Conservation (phyloP, 805 yeast species). For the Kuraishia floccosa region DNA sequence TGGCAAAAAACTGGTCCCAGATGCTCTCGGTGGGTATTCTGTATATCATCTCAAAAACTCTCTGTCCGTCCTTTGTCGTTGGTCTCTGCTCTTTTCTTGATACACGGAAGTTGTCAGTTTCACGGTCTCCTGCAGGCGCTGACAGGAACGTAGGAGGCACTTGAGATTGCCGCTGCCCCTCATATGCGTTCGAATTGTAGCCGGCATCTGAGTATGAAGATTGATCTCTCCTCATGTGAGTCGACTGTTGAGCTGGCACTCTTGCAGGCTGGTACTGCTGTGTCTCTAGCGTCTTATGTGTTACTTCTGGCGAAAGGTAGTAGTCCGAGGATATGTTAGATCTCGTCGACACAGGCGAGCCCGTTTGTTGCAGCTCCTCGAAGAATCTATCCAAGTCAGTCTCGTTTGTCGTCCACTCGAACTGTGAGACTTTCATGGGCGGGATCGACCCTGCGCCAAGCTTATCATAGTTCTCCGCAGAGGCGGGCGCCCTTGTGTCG, state of each 20-base stretch:
- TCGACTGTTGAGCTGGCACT: not conserved
- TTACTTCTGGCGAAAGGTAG: not conserved
- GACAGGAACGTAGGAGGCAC: not conserved
- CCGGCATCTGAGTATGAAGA: not conserved
- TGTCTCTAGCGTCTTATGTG: too few relatives aligned
- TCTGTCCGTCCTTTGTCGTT: constrained; percentile 34
- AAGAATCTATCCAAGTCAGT: constrained; percentile 33
- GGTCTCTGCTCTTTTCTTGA: constrained; percentile 3
- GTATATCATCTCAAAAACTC: constrained; percentile 47
- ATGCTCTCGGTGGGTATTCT: constrained; percentile 56
- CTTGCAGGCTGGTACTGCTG: not conserved
- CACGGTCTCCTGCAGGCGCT: not conserved
- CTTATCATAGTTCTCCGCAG: not conserved
- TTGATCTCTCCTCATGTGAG: not conserved
- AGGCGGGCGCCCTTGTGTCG: not conserved
- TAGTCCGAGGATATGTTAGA: not conserved
- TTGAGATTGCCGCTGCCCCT: not conserved
- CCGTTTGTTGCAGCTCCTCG: constrained; percentile 23
- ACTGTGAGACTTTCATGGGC: constrained; percentile 4
- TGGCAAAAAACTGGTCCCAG: constrained; percentile 54
- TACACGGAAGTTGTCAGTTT: constrained; percentile 1
- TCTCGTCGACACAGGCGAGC: constrained; percentile 1
- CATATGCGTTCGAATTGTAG: not conserved
- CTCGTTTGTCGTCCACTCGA: constrained; percentile 25
- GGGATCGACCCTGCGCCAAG: not conserved